Evolutionary conservation across 805 yeast genomes (phyloP).

Genomic region (Metschnikowia similis): DNA sequence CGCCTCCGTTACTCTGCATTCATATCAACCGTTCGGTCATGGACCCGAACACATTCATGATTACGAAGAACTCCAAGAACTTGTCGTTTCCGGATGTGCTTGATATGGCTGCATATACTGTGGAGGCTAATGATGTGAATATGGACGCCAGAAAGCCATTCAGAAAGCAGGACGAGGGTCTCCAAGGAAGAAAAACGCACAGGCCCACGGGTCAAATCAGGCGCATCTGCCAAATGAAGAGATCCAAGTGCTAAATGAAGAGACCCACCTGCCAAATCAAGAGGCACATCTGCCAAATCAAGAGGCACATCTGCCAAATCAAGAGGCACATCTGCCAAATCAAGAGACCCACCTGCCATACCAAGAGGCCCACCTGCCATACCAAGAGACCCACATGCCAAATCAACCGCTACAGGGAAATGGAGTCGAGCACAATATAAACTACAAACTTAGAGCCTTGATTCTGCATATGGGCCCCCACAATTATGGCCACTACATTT

Average conservation of each 20-base stretch:
- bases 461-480: slow-evolving; percentile 94
- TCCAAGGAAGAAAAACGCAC: too few species aligned
- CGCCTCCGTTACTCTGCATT: slow-evolving; percentile 76
- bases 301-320: not conserved
- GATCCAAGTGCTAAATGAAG: not conserved
- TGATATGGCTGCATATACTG: slow-evolving; percentile 66
- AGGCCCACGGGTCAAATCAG: too few species aligned
- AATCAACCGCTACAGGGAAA: too few species aligned
- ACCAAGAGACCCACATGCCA: too few species aligned
- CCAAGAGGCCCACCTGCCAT: too few species aligned
- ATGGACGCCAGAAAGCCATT: slow-evolving; percentile 77
- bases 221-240: too few species aligned
- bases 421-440: not conserved
- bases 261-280: not conserved
- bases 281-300: not conserved
- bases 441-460: slow-evolving; percentile 75
- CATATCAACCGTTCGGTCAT: slow-evolving; percentile 93
- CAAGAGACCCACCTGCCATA: too few species aligned
- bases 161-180: slow-evolving; percentile 58
- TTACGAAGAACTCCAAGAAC: slow-evolving; percentile 77
- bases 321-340: too few species aligned
- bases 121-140: slow-evolving; percentile 64
- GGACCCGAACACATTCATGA: slow-evolving; percentile 79
- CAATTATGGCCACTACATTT: slow-evolving; percentile 95
- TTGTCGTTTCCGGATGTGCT: slow-evolving; percentile 72